These are phyloP conservation scores for Cryptosporidium andersoni DNA, from an alignment of 169 alveolate genomes.

Conservation along the genomic window DNA sequence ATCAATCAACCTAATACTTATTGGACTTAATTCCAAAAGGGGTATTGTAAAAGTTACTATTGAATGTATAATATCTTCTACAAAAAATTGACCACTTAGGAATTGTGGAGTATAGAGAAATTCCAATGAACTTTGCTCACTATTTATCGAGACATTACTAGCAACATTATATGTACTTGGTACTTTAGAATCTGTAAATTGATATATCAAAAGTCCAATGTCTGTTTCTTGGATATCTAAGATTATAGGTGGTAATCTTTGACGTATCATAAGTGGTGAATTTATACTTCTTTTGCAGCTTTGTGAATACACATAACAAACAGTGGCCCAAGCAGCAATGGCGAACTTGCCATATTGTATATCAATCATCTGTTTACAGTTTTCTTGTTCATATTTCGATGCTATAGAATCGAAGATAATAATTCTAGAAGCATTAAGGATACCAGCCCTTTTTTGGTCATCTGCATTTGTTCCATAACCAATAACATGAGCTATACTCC, in stretches of 20 bases:
- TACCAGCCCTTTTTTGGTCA: slow-evolving; percentile 32
- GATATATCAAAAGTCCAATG: slow-evolving; percentile 22
- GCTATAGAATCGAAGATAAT: slow-evolving; percentile 27
- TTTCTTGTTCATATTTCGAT: background rate
- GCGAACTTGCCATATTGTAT: slow-evolving; percentile 11
- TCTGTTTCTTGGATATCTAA: slow-evolving; percentile 22
- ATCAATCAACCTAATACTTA: slow-evolving; percentile 9
- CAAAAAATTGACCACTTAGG: slow-evolving; percentile 47
- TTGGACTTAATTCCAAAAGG: slow-evolving; percentile 7
- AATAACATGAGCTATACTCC: slow-evolving; percentile 17
- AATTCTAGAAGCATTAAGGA: slow-evolving; percentile 11
- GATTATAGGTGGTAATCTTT: slow-evolving; percentile 28
- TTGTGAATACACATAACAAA: slow-evolving; percentile 27
- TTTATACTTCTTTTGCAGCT: slow-evolving; percentile 4
- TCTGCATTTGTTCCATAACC: slow-evolving; percentile 23
- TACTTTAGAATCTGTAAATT: slow-evolving; percentile 1
- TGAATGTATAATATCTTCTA: slow-evolving; percentile 15
- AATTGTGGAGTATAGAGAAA: slow-evolving; percentile 41
- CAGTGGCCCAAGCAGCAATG: slow-evolving; percentile 3
- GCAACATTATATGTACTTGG: slow-evolving; percentile 9
- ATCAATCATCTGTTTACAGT: background rate
- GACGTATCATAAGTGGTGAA: slow-evolving; percentile 2
- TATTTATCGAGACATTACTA: background rate
- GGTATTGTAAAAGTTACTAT: slow-evolving; percentile 2
- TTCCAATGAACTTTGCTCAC: background rate